Conservation (phyloP, 495 filamentous ascomycete species). For the Lasiosphaeria ovina region DNA sequence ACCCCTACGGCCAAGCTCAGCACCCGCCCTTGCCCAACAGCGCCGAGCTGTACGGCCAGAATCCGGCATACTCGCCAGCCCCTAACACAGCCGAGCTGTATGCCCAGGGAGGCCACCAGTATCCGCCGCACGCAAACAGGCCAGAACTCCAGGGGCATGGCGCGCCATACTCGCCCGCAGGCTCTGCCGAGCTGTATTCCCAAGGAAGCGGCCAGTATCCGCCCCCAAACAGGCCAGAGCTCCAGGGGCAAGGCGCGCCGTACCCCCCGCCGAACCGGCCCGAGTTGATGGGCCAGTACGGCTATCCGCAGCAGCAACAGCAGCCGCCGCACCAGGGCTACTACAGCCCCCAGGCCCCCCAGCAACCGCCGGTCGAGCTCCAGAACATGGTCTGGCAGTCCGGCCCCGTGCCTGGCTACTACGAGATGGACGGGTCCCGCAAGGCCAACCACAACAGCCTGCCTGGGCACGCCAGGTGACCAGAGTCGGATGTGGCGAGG, state of each 20-base stretch:
- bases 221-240: constrained; percentile 10
- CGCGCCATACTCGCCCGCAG: constrained; percentile 16
- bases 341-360: constrained; percentile 10
- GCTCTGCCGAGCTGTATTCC: constrained; percentile 20
- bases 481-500: no score
- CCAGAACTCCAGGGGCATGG: constrained; percentile 22
- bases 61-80: constrained; percentile 12
- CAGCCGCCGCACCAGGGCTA: constrained; percentile 10
- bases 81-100: constrained; percentile 21
- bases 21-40: constrained; percentile 17
- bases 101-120: constrained; percentile 22
- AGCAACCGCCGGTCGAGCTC: constrained; percentile 13
- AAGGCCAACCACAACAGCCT: constrained; percentile 6
- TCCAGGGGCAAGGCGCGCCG: constrained; percentile 13
- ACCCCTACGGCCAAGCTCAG: constrained; percentile 34
- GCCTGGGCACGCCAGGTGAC: no score
- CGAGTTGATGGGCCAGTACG: constrained; percentile 25
- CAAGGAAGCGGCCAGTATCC: no score
- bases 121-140: constrained; percentile 7
- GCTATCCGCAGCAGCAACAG: constrained; percentile 17
- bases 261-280: constrained; percentile 15
- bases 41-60: constrained; percentile 21
- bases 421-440: not conserved
- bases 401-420: not conserved
- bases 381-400: not conserved